Conservation (phyloP, 768 basidiomycete genomes). For the Leccinum truebloodii region DNA sequence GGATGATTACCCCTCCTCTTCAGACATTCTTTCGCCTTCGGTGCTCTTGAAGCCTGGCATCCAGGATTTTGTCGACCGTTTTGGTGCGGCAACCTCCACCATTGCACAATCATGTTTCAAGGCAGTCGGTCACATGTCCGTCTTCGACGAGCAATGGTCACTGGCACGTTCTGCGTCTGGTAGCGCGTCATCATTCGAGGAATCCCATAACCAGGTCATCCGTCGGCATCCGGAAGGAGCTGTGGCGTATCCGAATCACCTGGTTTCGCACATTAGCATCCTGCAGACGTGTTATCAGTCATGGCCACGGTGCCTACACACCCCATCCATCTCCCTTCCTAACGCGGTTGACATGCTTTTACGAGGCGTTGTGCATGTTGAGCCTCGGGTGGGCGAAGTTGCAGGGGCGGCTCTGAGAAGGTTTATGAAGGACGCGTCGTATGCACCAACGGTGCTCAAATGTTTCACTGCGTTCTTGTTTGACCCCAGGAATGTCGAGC, state of each 20-base stretch:
- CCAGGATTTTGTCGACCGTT: constrained; percentile 70
- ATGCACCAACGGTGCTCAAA: constrained; percentile 59
- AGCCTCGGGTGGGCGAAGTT: constrained; percentile 69
- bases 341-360: constrained; percentile 79
- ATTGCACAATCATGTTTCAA: constrained; percentile 63
- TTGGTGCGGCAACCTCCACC: constrained; percentile 53
- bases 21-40: constrained; percentile 57
- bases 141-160: constrained; percentile 86
- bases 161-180: constrained; percentile 43
- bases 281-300: constrained; percentile 78
- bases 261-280: constrained; percentile 64
- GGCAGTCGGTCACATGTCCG: constrained; percentile 69
- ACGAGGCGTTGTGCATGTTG: constrained; percentile 81
- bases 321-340: constrained; percentile 47
- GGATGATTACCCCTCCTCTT: constrained; percentile 71
- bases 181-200: constrained; percentile 58
- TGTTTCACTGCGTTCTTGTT: constrained; percentile 75
- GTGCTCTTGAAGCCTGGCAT: constrained; percentile 65
- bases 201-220: constrained; percentile 65
- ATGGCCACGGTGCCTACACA: constrained; percentile 79
- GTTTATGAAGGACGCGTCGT: constrained; percentile 60
- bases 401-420: constrained; percentile 70
- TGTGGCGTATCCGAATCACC: constrained; percentile 65
- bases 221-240: constrained; percentile 65
- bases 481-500: constrained; percentile 59